Evolutionary conservation across 75 land plant genomes (phyloP).

Genomic region (Sequoia sempervirens): DNA sequence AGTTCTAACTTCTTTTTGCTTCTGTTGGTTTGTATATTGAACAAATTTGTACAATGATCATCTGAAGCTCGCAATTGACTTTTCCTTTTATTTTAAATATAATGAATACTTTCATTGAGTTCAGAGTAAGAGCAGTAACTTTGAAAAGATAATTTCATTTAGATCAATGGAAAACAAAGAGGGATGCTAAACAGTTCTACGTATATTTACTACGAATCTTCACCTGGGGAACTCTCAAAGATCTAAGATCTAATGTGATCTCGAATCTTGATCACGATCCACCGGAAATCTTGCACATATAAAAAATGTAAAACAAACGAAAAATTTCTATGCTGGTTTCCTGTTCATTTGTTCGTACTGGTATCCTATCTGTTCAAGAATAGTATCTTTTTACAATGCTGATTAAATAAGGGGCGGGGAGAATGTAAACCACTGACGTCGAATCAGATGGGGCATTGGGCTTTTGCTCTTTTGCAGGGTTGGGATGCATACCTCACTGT

Average conservation of each 20-base stretch:
- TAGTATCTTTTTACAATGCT: not conserved
- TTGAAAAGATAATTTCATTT: not conserved
- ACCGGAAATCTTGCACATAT: not conserved
- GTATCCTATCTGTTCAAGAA: not conserved
- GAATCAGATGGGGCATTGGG: not conserved
- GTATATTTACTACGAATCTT: not conserved
- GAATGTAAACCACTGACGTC: not conserved
- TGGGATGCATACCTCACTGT: not conserved
- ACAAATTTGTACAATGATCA: not conserved
- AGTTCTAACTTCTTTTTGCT: not conserved
- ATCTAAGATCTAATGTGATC: not conserved
- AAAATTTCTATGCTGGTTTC: not conserved
- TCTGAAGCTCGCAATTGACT: not conserved
- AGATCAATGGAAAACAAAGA: not conserved
- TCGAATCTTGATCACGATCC: slow-evolving; percentile 2
- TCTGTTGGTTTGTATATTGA: not conserved
- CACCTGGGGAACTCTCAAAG: not conserved
- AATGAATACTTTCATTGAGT: not conserved
- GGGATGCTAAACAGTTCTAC: not conserved
- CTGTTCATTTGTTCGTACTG: not conserved
- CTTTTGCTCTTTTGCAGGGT: not conserved
- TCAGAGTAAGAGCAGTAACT: not conserved
- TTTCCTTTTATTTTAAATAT: not conserved
- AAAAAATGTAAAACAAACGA: not conserved
- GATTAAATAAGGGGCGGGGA: not conserved